A percentile compares a stretch with the other conserved stretches of the same genome.
Conservation (phyloP, 2,329 filamentous ascomycete genomes). For the Fusarium bactridioides region DNA sequence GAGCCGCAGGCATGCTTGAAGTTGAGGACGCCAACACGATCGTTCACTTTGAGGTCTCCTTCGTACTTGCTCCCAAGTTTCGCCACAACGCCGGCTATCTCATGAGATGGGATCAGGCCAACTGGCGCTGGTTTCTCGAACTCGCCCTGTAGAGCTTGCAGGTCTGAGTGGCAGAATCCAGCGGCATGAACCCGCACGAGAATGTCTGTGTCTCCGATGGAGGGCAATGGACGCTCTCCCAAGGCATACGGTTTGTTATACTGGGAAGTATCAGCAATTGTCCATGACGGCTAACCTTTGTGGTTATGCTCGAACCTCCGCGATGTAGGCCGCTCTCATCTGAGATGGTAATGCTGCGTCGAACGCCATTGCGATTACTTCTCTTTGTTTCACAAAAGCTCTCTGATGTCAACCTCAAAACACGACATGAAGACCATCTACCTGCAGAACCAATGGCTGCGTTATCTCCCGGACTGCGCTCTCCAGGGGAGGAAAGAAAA, state of each 20-base stretch:
- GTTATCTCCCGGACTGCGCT: not conserved
- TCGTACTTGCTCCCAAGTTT: not conserved
- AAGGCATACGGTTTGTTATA: conserved; percentile 13
- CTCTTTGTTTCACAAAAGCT: not conserved
- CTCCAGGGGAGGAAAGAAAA: too few species aligned
- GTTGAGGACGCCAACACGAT: conserved; percentile 7
- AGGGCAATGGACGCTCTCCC: not conserved
- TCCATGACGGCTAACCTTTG: too few species aligned
- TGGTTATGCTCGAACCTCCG: not conserved
- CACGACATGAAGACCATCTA: rapidly evolving
- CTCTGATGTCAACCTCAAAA: not conserved
- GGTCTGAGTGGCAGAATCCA: conserved; percentile 14
- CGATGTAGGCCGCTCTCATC: conserved; percentile 9
- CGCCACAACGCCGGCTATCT: not conserved
- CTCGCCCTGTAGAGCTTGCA: conserved; percentile 8
- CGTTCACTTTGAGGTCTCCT: not conserved
- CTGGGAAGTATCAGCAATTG: not conserved
- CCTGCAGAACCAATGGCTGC: not conserved
- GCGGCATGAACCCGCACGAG: conserved; percentile 1
- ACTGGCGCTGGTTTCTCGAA: conserved; percentile 13
- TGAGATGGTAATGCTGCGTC: not conserved
- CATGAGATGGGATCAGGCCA: conserved; percentile 7
- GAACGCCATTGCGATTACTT: not conserved
- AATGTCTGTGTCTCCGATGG: not conserved
- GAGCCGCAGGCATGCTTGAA: conserved; percentile 6